Evolutionary conservation across 2,329 filamentous ascomycete genomes (phyloP), one percentile per base, ranked within the genome.

Genomic region (Claviceps quebecensis): DNA sequence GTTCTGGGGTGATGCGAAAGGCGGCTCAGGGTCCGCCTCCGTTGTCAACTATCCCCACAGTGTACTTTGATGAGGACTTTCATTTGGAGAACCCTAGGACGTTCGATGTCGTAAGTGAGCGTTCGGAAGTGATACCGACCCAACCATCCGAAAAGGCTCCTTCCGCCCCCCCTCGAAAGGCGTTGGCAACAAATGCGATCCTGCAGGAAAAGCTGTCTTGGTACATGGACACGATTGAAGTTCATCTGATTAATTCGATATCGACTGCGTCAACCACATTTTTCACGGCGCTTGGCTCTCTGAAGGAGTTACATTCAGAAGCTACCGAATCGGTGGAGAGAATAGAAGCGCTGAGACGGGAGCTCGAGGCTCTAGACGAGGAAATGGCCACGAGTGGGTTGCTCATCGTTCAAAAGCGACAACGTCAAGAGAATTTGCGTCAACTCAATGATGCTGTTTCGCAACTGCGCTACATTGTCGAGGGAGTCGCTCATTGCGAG

Each of bases 221-320:
- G 93, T 98, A 98, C 66, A 95, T 98, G 89, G 93, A 98, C 65
- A 98, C 93, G 0, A 89, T 98, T 22, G 93, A 98, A 65, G 88
- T 98, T 51, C 93, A 98, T 64, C 73, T 98, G 7, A 96, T 98
- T 59, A 88, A 87, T 36, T 95, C 90, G 0, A 98, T 98, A 56
- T 97, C 91, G 2, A 89, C 87, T 0, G 93, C 93, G 1, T 97
- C 93, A 0, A 89, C 88, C 0, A 95, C 91, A 0, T 98, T 98
- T 67, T 98, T 98, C 61, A 90, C 89, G 0, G 93, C 93, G 0
- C 72, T 98, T 1, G 91, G 93, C 0, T 95, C 90, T 0, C 72
- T 98, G 37, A 85, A 88, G 57, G 88, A 96, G 63, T 72, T 98
- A 11, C 91, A 98, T 64, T 84, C 84, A 0, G 93, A 98, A 66